Evolutionary conservation across 1,139 yeast genomes (phyloP).

Genomic region (Hansenula lynferdii): DNA sequence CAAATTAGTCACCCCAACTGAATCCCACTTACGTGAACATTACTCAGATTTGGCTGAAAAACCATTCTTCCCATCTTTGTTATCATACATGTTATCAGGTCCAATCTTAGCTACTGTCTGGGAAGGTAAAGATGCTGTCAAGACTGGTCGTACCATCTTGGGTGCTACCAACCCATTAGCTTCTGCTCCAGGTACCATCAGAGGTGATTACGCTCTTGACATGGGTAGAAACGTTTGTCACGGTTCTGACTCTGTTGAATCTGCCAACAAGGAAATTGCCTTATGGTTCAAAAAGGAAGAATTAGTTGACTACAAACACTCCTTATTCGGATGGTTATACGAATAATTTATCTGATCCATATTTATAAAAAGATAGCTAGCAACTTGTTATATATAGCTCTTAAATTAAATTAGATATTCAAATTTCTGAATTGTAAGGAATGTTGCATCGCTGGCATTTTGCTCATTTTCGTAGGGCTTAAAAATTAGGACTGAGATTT

Average conservation of each 20-base stretch:
- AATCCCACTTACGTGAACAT: slow-evolving; percentile 85
- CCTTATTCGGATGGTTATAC: slow-evolving; percentile 86
- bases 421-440: too few relatives aligned
- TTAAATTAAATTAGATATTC: neutral
- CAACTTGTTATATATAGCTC: neutral
- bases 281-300: slow-evolving; percentile 99
- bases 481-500: neutral
- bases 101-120: slow-evolving; percentile 99
- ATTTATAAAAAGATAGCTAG: slow-evolving; percentile 25
- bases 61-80: slow-evolving; percentile 96
- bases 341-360: slow-evolving; percentile 45
- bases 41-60: slow-evolving; percentile 92
- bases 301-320: slow-evolving; percentile 86
- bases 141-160: slow-evolving; percentile 95
- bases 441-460: too few relatives aligned
- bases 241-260: slow-evolving; percentile 99
- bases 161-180: slow-evolving; percentile 99
- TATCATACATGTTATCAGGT: slow-evolving; percentile 96
- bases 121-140: slow-evolving; percentile 99
- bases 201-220: slow-evolving; percentile 95
- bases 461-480: neutral
- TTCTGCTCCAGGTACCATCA: slow-evolving; percentile 99
- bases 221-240: slow-evolving; percentile 99
- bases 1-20: slow-evolving; percentile 87
- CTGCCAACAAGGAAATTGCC: slow-evolving; percentile 92